Evolutionary conservation across 805 yeast species (phyloP), one percentile per base, ranked within the genome.

Genomic region (Ogataea dorogensis): DNA sequence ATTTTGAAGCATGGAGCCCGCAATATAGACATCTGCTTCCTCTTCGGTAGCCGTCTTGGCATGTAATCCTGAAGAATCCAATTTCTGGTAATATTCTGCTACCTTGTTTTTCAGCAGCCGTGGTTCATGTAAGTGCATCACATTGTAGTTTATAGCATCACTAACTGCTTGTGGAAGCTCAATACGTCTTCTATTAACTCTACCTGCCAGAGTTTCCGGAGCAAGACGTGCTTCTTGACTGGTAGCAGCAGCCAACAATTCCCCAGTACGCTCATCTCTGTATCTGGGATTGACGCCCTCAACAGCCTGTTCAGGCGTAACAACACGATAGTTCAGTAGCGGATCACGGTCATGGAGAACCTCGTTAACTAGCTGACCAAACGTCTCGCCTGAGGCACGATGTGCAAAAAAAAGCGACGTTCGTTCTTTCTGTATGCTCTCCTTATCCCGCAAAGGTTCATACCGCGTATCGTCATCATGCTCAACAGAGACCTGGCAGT

Each of bases 21-120:
- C 89, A 24, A 91, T 77, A 42, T 82, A 83, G 2, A 93, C 77
- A 57, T 89, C 96, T 2, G 82, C 83, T 31, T 82, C 87, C 36
- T 64, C 43, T 17, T 61, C 64, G 0, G 68, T 56, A 30, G 54
- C 59, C 3, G 56, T 39, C 10, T 39, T 39, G 8, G 36, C 74
- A 43, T 80, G 86, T 1, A 84, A 58, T 40, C 73, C 77, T 1
- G 70, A 71, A 11, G 73, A 70, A 16, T 67, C 67, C 34, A 86
- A 49, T 4, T 67, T 33, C 6, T 56, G 50, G 28, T 57, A 63
- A 34, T 54, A 46, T 17, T 59, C 53, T 5, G 61, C 59, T 17
- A 79, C 87, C 8, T 77, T 68, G 37, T 73, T 73, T 38, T 89
- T 68, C 30, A 88, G 56, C 27, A 71, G 67, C 46, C 72, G 81